Conservation (phyloP, 192 early-diverging fungal species). For the Jimgerdemannia flammicorona region DNA sequence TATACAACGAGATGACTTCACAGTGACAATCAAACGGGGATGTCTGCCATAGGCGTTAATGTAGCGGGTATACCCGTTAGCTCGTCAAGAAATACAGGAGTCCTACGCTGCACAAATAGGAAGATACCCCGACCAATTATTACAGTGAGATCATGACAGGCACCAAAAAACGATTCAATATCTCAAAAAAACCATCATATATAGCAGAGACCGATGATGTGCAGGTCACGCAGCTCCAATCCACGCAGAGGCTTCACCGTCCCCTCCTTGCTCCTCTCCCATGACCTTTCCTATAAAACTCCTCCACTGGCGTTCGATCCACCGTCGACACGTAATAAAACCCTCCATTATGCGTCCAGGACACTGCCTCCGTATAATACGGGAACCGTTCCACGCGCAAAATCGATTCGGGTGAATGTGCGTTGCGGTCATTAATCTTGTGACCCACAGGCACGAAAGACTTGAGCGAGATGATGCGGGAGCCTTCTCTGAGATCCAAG, state of each 20-base stretch:
- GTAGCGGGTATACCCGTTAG: too few species aligned
- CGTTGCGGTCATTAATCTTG: constrained; percentile 69
- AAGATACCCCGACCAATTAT: too few species aligned
- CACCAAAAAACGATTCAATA: not conserved
- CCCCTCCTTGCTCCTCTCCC: not conserved
- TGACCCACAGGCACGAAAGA: constrained; percentile 78
- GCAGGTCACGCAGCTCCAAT: not conserved
- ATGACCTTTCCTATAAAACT: constrained; percentile 25
- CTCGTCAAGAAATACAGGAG: too few species aligned
- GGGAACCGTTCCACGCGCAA: constrained; percentile 59
- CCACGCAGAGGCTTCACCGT: not conserved
- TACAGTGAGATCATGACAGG: too few species aligned
- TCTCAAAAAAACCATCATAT: not conserved
- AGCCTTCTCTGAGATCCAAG: constrained; percentile 86
- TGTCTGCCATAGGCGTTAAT: too few species aligned
- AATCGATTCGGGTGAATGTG: constrained; percentile 68
- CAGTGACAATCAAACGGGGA: too few species aligned
- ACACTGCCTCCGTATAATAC: constrained; percentile 70
- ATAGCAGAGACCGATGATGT: not conserved
- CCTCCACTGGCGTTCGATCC: constrained; percentile 53
- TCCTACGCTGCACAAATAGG: too few species aligned
- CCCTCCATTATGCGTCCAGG: constrained; percentile 78
- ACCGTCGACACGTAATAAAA: constrained; percentile 79
- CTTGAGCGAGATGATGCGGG: constrained; percentile 81
- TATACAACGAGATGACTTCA: too few species aligned